Percentiles rank a stretch among this genome's conserved stretches.
Conservation (phyloP, 116 monocot genomes). For the Trichopus zeylanicus region DNA sequence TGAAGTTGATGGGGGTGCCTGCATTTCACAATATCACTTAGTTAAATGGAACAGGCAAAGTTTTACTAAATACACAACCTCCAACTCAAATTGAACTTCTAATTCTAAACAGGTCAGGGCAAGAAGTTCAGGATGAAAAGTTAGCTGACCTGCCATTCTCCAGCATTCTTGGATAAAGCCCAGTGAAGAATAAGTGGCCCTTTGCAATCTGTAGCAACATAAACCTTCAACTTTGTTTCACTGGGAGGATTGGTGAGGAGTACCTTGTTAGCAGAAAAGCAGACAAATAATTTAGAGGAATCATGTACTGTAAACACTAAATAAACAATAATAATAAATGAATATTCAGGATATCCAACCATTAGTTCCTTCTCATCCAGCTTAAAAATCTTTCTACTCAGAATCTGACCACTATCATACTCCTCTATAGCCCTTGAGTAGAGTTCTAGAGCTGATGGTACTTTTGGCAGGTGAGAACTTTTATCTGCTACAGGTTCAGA, state of each 20-base stretch:
- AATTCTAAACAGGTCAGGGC: background rate
- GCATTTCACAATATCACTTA: constrained; percentile 10
- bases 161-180: constrained; percentile 56
- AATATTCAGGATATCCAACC: constrained; percentile 29
- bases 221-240: constrained; percentile 67
- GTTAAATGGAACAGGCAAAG: background rate
- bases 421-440: constrained; percentile 41
- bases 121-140: background rate
- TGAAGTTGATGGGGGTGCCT: constrained; percentile 52
- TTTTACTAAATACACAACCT: background rate
- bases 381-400: constrained; percentile 65
- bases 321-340: constrained; percentile 6
- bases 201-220: constrained; percentile 55
- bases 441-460: constrained; percentile 36
- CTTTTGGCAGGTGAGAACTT: constrained; percentile 11
- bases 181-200: constrained; percentile 85
- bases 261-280: constrained; percentile 40
- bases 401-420: constrained; percentile 31
- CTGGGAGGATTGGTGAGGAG: constrained; percentile 39
- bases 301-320: background rate
- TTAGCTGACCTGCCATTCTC: constrained; percentile 76
- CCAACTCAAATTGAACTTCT: background rate
- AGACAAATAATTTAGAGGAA: background rate
- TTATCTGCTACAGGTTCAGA: constrained; percentile 23
- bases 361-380: constrained; percentile 57